Percentiles rank a stretch among this genome's conserved stretches.
phyloP scores from a whole-genome alignment of 2,329 filamentous ascomycete species.

The Trichoderma endophyticum region DNA sequence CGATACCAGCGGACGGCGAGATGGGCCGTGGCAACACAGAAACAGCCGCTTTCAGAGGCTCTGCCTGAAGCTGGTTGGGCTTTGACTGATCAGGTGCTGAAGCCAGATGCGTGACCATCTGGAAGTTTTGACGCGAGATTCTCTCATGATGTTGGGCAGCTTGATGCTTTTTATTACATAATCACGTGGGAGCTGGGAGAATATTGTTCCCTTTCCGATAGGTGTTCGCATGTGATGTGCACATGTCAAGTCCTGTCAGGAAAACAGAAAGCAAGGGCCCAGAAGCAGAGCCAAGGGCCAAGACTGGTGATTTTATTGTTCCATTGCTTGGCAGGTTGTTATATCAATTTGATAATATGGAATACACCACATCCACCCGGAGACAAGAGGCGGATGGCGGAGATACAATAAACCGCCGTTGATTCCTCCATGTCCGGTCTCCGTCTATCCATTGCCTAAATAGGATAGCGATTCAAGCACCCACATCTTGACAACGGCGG shows the following conservation, averaged over 20 bases:
- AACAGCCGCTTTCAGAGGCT: slow-evolving; percentile 1
- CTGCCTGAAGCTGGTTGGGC: slow-evolving; percentile 18
- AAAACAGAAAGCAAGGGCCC: neutral
- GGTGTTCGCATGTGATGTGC: neutral
- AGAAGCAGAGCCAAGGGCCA: neutral
- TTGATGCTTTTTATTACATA: slow-evolving; percentile 16
- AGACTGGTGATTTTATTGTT: neutral
- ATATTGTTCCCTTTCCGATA: slow-evolving; percentile 2
- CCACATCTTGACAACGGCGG: neutral
- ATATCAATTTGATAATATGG: neutral
- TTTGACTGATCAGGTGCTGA: slow-evolving; percentile 20
- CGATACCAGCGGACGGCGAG: slow-evolving; percentile 3
- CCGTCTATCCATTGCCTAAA: neutral
- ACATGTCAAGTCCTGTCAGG: neutral
- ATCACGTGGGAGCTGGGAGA: neutral
- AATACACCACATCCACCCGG: neutral
- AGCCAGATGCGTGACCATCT: slow-evolving; percentile 7
- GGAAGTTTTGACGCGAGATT: slow-evolving; percentile 8
- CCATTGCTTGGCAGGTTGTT: neutral
- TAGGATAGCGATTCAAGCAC: neutral
- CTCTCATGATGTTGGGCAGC: slow-evolving; percentile 17
- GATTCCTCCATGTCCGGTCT: neutral
- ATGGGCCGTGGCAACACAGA: neutral
- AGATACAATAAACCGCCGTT: neutral
- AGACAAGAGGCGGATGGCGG: neutral